Conservation (phyloP, 139 green algal genomes). For the Micractinium sp. region DNA sequence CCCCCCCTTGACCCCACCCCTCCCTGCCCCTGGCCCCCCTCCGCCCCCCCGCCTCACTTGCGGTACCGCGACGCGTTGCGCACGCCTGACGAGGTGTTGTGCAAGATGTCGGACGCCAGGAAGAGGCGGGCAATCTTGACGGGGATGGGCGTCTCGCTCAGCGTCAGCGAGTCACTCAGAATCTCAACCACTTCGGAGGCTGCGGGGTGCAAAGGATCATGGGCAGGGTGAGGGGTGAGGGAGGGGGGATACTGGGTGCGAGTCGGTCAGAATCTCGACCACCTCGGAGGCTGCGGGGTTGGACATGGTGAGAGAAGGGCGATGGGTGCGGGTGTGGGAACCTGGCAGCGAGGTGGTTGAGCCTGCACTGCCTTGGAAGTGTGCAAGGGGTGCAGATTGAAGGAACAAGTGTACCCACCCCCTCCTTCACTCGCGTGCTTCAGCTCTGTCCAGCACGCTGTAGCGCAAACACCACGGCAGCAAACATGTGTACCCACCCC, state of each 20-base stretch:
- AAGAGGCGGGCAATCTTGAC: conserved; percentile 90
- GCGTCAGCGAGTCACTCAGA: conserved; percentile 80
- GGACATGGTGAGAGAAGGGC: neutral
- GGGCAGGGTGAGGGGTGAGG: neutral
- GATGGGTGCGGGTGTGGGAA: neutral
- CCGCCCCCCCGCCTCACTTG: neutral
- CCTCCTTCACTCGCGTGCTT: neutral
- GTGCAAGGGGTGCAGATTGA: too few relatives aligned
- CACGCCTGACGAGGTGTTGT: conserved; percentile 91
- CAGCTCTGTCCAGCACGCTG: too few relatives aligned
- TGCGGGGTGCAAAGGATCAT: neutral
- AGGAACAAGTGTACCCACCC: too few relatives aligned
- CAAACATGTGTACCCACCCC: too few relatives aligned
- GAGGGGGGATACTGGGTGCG: too few relatives aligned
- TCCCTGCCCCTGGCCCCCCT: neutral
- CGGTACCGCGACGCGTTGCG: conserved; percentile 90
- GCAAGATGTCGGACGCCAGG: conserved; percentile 93
- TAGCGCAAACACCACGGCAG: too few relatives aligned
- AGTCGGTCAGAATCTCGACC: too few relatives aligned
- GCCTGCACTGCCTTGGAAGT: too few relatives aligned
- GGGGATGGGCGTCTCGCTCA: conserved; percentile 86
- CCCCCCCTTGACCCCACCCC: neutral
- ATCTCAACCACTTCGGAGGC: conserved; percentile 80
- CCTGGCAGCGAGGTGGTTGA: neutral
- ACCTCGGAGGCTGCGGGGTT: too few relatives aligned